These are phyloP conservation scores for Phytopythium delawarense DNA, from an alignment of 352 stramenopile species.

Conservation along the genomic window DNA sequence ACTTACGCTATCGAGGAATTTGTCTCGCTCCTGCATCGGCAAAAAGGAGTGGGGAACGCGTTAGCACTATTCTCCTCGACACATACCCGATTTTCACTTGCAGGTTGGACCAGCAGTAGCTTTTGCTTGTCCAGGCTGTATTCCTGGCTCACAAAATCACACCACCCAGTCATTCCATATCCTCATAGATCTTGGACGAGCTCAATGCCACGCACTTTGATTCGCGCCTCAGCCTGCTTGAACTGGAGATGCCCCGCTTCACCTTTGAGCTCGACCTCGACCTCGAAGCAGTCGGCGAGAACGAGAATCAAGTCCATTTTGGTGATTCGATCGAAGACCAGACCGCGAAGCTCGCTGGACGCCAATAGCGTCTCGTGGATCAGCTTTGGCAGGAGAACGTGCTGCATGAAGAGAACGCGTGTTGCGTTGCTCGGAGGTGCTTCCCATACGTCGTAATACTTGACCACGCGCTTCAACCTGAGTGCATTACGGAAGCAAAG, in stretches of 20 bases:
- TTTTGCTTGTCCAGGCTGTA: slow-evolving; percentile 24
- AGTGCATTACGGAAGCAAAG: background rate
- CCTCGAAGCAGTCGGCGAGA: slow-evolving; percentile 79
- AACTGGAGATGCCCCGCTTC: slow-evolving; percentile 38
- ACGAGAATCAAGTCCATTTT: slow-evolving; percentile 85
- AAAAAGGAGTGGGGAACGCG: background rate
- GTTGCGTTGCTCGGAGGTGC: slow-evolving; percentile 77
- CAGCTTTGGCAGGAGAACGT: slow-evolving; percentile 77
- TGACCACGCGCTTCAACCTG: slow-evolving; percentile 55
- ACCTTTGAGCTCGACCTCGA: slow-evolving; percentile 65
- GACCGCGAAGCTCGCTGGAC: slow-evolving; percentile 62
- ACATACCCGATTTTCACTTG: slow-evolving; percentile 1
- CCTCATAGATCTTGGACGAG: background rate
- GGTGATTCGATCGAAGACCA: slow-evolving; percentile 71
- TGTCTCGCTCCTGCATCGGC: slow-evolving; percentile 29
- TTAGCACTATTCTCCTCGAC: background rate
- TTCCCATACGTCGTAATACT: slow-evolving; percentile 90
- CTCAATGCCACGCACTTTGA: slow-evolving; percentile 24
- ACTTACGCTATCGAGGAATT: slow-evolving; percentile 29
- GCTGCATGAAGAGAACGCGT: slow-evolving; percentile 77
- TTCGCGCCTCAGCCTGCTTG: slow-evolving; percentile 34
- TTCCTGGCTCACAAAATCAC: slow-evolving; percentile 12
- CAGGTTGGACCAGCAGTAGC: slow-evolving; percentile 21
- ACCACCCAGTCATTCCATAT: background rate
- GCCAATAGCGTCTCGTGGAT: slow-evolving; percentile 66